phyloP scores from a whole-genome alignment of 2,329 filamentous ascomycete genomes.

The Trichoderma harzianum region DNA sequence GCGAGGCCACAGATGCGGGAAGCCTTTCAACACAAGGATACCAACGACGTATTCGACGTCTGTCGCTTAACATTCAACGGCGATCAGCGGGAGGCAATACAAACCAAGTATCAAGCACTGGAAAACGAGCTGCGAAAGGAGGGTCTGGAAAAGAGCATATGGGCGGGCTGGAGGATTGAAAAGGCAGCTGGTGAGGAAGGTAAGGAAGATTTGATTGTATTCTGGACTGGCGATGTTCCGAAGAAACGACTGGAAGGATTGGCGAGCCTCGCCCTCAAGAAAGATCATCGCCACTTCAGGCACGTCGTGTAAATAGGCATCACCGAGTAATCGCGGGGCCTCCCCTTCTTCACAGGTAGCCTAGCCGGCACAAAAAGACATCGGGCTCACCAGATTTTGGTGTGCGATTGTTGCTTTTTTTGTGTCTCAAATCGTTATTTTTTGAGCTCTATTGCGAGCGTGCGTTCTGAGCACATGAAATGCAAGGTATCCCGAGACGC shows the following conservation, averaged over 20 bases:
- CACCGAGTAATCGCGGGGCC: not conserved
- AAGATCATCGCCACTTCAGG: slow-evolving; percentile 26
- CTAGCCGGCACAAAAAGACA: not conserved
- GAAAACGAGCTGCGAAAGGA: slow-evolving; percentile 31
- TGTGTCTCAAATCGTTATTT: slow-evolving; percentile 36
- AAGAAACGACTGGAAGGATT: slow-evolving; percentile 32
- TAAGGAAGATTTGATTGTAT: slow-evolving; percentile 39
- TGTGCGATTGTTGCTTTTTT: slow-evolving; percentile 8
- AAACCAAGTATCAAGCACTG: slow-evolving; percentile 32
- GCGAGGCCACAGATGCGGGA: slow-evolving; percentile 24
- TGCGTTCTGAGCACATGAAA: slow-evolving; percentile 43
- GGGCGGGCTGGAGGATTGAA: slow-evolving; percentile 43
- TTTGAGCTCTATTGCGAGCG: slow-evolving; percentile 37
- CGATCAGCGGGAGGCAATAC: slow-evolving; percentile 32
- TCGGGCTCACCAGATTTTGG: not conserved
- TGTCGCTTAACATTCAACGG: slow-evolving; percentile 32
- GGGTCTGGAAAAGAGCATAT: slow-evolving; percentile 32
- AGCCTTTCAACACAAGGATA: slow-evolving; percentile 25
- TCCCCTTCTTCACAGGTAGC: not conserved
- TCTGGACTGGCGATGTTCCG: slow-evolving; percentile 37
- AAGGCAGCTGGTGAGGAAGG: slow-evolving; percentile 34
- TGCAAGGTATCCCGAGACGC: slow-evolving; percentile 56
- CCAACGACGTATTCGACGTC: slow-evolving; percentile 34
- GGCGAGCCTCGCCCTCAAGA: slow-evolving; percentile 22
- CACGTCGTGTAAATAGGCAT: slow-evolving; percentile 23